Evolutionary conservation across 768 basidiomycete species (phyloP).

Genomic region (Fomitopsis pulvina): DNA sequence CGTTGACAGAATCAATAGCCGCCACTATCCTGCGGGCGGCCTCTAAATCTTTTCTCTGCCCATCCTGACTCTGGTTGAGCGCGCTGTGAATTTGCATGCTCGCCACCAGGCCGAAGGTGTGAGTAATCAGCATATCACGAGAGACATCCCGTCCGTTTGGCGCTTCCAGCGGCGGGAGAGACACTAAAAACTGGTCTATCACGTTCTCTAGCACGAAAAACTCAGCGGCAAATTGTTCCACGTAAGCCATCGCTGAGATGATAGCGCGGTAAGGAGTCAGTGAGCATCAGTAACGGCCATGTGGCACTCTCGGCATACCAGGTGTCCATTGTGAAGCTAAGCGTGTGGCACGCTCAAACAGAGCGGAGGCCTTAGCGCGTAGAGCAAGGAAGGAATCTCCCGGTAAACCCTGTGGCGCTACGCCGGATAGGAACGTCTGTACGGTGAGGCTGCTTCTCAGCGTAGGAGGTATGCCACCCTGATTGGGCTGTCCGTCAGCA

Average conservation of each 20-base stretch:
- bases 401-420: constrained; percentile 23
- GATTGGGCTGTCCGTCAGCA: constrained; percentile 20
- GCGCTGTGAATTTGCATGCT: constrained; percentile 46
- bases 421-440: constrained; percentile 37
- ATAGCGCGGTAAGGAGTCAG: not conserved
- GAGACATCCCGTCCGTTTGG: not conserved
- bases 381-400: constrained; percentile 30
- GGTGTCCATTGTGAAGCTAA: constrained; percentile 35
- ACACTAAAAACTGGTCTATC: constrained; percentile 16
- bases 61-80: constrained; percentile 33
- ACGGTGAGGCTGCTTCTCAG: constrained; percentile 42
- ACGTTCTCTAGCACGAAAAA: constrained; percentile 14
- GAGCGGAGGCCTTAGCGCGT: constrained; percentile 46
- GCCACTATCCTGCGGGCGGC: constrained; percentile 10
- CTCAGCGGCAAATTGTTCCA: constrained; percentile 10
- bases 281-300: not conserved
- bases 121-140: not conserved
- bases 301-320: constrained; percentile 12
- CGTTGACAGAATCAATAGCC: constrained; percentile 4
- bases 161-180: constrained; percentile 15
- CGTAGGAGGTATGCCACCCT: constrained; percentile 37
- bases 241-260: constrained; percentile 1
- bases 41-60: constrained; percentile 17
- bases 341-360: constrained; percentile 56
- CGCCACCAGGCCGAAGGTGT: constrained; percentile 39